Conservation (phyloP, 179 eudicot genomes). For the Beta corolliflora region DNA sequence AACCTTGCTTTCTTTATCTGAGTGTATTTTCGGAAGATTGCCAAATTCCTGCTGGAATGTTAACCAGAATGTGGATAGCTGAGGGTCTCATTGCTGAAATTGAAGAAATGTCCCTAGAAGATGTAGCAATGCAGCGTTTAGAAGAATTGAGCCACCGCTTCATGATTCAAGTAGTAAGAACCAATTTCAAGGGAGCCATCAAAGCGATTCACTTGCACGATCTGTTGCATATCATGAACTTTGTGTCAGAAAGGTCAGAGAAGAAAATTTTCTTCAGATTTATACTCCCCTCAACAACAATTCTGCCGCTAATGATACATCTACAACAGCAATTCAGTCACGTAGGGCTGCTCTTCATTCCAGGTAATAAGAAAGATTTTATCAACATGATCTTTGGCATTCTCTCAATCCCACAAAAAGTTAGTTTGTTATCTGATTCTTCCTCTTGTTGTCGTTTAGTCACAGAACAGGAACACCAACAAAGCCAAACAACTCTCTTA, state of each 20-base stretch:
- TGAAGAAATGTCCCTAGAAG: conserved; percentile 44
- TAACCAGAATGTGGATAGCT: conserved; percentile 64
- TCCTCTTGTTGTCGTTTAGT: neutral
- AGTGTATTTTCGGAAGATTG: conserved; percentile 52
- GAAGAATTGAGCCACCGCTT: conserved; percentile 50
- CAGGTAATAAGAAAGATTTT: conserved; percentile 14
- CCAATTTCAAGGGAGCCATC: conserved; percentile 40
- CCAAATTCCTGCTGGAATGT: conserved; percentile 38
- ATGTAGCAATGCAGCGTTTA: conserved; percentile 45
- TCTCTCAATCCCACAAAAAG: neutral
- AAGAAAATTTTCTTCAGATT: conserved; percentile 23
- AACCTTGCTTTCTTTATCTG: conserved; percentile 64
- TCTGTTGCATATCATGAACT: conserved; percentile 61
- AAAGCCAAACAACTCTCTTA: too few relatives aligned
- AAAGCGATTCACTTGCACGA: conserved; percentile 54
- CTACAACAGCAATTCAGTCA: neutral
- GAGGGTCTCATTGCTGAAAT: conserved; percentile 49
- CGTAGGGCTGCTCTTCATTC: conserved; percentile 30
- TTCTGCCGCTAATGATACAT: neutral
- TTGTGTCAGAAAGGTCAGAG: conserved; percentile 40
- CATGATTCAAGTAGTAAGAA: conserved; percentile 51
- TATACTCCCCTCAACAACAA: conserved; percentile 15
- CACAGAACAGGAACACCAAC: too few relatives aligned
- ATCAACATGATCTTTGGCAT: neutral
- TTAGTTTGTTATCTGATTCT: neutral